Evolutionary conservation across 2,329 filamentous ascomycete species (phyloP).

Genomic region (Remersonia thermophila): DNA sequence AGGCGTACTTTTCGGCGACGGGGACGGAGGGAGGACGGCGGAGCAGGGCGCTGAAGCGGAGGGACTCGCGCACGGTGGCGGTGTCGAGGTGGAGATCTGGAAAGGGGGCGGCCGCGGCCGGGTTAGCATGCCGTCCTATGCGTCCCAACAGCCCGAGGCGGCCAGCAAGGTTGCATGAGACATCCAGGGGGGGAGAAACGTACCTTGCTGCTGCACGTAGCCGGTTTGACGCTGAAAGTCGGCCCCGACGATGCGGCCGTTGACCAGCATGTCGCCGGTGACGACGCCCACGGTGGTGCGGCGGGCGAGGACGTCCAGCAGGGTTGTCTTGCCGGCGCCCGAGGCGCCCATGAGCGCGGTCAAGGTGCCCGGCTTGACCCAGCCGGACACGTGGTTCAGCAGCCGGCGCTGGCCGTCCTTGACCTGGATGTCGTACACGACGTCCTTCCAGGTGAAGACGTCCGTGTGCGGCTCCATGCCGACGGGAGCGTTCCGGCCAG

Average conservation of each 20-base stretch:
- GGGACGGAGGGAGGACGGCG: constrained; percentile 42
- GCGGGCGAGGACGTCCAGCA: constrained; percentile 45
- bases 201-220: constrained; percentile 54
- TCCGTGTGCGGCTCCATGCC: constrained; percentile 33
- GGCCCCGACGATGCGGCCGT: constrained; percentile 40
- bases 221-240: constrained; percentile 54
- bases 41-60: constrained; percentile 44
- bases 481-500: constrained; percentile 13
- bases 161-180: too few relatives aligned
- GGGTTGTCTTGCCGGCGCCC: constrained; percentile 50
- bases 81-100: constrained; percentile 43
- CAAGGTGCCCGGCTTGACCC: constrained; percentile 79
- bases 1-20: constrained; percentile 45
- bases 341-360: constrained; percentile 64
- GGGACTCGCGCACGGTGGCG: constrained; percentile 41
- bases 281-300: constrained; percentile 50
- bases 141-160: too few relatives aligned
- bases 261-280: constrained; percentile 54
- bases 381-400: constrained; percentile 69
- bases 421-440: constrained; percentile 60
- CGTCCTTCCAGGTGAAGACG: constrained; percentile 69
- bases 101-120: too few relatives aligned
- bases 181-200: constrained; percentile 2
- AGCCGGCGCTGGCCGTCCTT: constrained; percentile 60
- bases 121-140: too few relatives aligned